Base-by-base conservation (phyloP, 2,329 filamentous ascomycete species). In the Colletotrichum camelliae region DNA sequence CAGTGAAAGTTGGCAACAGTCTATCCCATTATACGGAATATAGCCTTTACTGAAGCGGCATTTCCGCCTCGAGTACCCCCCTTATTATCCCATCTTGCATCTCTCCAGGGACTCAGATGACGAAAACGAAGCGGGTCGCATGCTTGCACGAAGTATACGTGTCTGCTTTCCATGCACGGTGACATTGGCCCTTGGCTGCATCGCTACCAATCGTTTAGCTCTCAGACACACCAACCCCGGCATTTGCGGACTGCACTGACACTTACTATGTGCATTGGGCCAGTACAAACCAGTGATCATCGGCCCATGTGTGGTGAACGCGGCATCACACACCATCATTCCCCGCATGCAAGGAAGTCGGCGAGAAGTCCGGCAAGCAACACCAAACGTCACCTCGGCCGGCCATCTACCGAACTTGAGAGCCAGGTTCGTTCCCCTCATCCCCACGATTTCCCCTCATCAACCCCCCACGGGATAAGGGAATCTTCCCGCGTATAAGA, bases 401-500 rank as follows among this genome's bases (percentile, higher is more conserved):
- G 58, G 37, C 57, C 55, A 48, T 60, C 43, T 76, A 37, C 74
- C 70, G 74, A 75, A 35, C 57, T 35, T 27, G 31, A 65, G 16
- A 35, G 31, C 65, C 31, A 60, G 66, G 48, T 24, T 58, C 37
- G 31, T 37, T 68, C 52, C 48, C 66, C 52, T n/a, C 67, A 16
- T 65, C 35, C 61, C 71, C 15, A 48, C 58, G 31, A 18, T 39
- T 62, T 74, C 64, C 58, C 74, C 74, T 75, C 74, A 69, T 35
- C 55, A 61, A 33, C 24, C 35, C 64, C 73, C 70, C 73, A 65
- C 43, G 70, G 74, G 64, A 35, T 65, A 58, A 61, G 16, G 58
- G 48, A 60, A 60, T 55, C 33, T 27, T 62, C n/a, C 21, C 33
- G 35, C 18, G 37, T 39, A 70, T 52, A 65, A 64, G 60, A 33